These are phyloP conservation scores for Amanita rubescens DNA, from an alignment of 768 basidiomycete species.

Conservation along the genomic window DNA sequence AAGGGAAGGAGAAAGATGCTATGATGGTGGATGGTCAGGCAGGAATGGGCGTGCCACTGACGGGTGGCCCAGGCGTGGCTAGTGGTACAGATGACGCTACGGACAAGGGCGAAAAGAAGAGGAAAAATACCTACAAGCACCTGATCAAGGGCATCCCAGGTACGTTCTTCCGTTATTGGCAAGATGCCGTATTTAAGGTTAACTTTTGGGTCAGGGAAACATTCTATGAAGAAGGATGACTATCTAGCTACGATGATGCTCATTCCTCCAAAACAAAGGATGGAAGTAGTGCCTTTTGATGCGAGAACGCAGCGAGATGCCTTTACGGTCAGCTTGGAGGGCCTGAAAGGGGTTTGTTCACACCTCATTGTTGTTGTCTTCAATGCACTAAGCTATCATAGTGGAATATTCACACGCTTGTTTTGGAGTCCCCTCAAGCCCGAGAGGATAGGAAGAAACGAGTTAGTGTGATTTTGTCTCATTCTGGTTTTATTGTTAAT, in stretches of 20 bases:
- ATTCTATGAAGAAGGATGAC: constrained; percentile 75
- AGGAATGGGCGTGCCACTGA: constrained; percentile 26
- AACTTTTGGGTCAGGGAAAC: constrained; percentile 45
- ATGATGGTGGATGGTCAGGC: constrained; percentile 14
- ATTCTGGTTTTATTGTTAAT: not conserved
- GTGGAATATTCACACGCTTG: constrained; percentile 61
- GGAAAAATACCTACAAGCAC: constrained; percentile 71
- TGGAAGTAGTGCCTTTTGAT: constrained; percentile 57
- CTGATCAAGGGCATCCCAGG: constrained; percentile 71
- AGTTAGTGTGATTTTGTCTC: constrained; percentile 35
- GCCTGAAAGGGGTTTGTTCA: constrained; percentile 60
- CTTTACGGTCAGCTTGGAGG: constrained; percentile 65
- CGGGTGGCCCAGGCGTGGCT: constrained; percentile 30
- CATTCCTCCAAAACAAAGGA: constrained; percentile 64
- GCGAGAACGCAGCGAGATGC: constrained; percentile 61
- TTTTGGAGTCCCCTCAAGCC: constrained; percentile 66
- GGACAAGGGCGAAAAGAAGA: constrained; percentile 59
- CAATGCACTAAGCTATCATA: constrained; percentile 18
- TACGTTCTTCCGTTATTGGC: constrained; percentile 25
- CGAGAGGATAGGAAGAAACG: constrained; percentile 72
- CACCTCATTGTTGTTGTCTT: constrained; percentile 7
- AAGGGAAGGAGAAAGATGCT: constrained; percentile 37
- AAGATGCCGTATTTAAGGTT: constrained; percentile 6
- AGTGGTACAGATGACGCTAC: constrained; percentile 50
- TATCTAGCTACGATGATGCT: constrained; percentile 60